Conservation (phyloP, 805 yeast genomes). For the Metschnikowia lachancei region DNA sequence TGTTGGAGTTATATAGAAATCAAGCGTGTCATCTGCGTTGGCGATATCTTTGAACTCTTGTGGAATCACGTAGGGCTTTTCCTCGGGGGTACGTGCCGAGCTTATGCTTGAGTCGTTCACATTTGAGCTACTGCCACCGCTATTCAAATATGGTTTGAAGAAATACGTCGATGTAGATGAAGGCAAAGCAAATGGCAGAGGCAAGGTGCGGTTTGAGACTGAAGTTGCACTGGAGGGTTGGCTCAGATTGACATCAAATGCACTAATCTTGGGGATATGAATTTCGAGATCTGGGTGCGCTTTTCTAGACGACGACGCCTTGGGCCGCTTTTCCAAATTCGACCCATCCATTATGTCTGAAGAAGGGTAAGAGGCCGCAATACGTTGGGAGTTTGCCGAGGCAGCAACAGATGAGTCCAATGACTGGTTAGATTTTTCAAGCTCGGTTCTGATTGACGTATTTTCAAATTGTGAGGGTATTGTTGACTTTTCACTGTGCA, state of each 20-base stretch:
- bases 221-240: constrained; percentile 18
- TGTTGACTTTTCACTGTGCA: too few relatives aligned
- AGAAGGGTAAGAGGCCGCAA: neutral
- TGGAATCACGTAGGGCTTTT: constrained; percentile 32
- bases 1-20: constrained; percentile 36
- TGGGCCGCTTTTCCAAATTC: neutral
- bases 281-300: constrained; percentile 16
- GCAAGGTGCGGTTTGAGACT: constrained; percentile 22
- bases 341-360: neutral
- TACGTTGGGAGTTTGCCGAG: neutral
- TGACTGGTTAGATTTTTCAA: neutral
- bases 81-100: constrained; percentile 11
- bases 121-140: constrained; percentile 4
- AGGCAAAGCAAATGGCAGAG: constrained; percentile 46
- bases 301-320: neutral
- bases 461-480: neutral
- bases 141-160: constrained; percentile 31
- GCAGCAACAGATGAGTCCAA: neutral
- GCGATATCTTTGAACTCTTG: constrained; percentile 35
- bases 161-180: constrained; percentile 41
- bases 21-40: constrained; percentile 38
- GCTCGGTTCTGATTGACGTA: neutral
- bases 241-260: constrained; percentile 8
- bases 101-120: constrained; percentile 6
- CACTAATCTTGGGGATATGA: constrained; percentile 17